Conservation (phyloP, 495 filamentous ascomycete genomes). For the Daldinia caldariorum region DNA sequence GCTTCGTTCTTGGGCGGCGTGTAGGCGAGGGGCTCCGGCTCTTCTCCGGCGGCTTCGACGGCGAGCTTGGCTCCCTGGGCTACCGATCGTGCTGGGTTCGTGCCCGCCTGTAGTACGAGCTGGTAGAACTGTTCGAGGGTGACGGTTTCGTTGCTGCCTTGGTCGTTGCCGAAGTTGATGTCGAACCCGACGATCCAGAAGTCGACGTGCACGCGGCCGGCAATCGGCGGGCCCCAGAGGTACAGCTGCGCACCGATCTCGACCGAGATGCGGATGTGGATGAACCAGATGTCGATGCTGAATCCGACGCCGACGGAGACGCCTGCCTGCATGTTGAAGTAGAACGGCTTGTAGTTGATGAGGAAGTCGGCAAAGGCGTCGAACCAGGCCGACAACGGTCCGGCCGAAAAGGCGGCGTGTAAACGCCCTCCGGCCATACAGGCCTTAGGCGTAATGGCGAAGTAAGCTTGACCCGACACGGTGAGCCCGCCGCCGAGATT, state of each 20-base stretch:
- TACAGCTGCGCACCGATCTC: conserved; percentile 52
- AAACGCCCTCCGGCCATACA: conserved; percentile 61
- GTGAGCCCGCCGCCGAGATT: conserved; percentile 43
- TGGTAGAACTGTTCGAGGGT: conserved; percentile 24
- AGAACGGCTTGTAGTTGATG: conserved; percentile 63
- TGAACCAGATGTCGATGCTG: conserved; percentile 52
- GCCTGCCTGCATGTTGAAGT: conserved; percentile 52
- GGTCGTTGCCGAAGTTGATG: conserved; percentile 54
- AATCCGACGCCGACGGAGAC: conserved; percentile 54
- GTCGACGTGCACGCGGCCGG: conserved; percentile 54
- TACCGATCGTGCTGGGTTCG: neutral
- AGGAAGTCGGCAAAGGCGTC: conserved; percentile 59
- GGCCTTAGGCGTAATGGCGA: conserved; percentile 62
- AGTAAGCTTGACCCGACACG: conserved; percentile 59
- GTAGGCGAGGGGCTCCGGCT: neutral
- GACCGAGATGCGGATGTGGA: conserved; percentile 47
- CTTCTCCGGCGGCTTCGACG: neutral
- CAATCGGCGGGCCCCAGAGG: conserved; percentile 53
- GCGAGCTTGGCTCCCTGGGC: neutral
- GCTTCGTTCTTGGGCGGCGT: conserved; percentile 10
- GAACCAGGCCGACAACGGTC: conserved; percentile 54
- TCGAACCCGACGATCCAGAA: conserved; percentile 57
- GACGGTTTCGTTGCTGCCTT: neutral
- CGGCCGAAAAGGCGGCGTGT: conserved; percentile 42
- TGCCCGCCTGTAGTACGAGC: conserved; percentile 19